These are phyloP conservation scores for Nitzschia sp. DNA, from an alignment of 108 stramenopile species.

Conservation along the genomic window DNA sequence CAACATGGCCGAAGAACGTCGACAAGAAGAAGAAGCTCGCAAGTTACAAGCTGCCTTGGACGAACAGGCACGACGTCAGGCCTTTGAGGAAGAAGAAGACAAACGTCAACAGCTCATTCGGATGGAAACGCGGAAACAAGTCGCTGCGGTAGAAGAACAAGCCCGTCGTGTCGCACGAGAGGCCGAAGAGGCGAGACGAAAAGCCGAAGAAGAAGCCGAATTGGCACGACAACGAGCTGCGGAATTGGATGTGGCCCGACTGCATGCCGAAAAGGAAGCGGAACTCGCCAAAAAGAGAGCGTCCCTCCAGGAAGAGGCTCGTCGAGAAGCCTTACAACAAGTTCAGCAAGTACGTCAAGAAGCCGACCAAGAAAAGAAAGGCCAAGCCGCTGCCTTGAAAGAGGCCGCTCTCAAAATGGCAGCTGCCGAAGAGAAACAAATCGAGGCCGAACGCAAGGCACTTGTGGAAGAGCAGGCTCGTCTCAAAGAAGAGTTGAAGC, in stretches of 20 bases:
- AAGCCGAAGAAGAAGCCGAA: constrained; percentile 1
- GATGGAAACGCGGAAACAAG: not conserved
- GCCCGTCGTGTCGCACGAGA: not conserved
- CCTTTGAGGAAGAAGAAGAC: not conserved
- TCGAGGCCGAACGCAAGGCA: constrained; percentile 2
- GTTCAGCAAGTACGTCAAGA: not conserved
- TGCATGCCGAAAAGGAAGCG: not conserved
- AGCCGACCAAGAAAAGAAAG: not conserved
- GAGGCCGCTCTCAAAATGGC: not conserved
- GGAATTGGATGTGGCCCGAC: not conserved
- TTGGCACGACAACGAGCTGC: not conserved
- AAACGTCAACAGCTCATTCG: not conserved
- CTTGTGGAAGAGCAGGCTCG: not conserved
- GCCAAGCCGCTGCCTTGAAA: not conserved
- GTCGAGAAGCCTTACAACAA: not conserved
- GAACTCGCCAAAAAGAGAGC: not conserved
- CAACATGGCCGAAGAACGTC: not conserved
- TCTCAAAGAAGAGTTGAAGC: constrained; percentile 5
- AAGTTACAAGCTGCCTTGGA: not conserved
- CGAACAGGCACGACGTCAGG: not conserved
- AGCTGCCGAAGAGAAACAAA: not conserved
- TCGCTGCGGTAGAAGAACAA: not conserved
- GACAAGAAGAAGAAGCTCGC: not conserved
- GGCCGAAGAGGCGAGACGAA: not conserved
- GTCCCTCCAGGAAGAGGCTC: not conserved